phyloP scores from a whole-genome alignment of 257 asterid species.

The Leptodermis oblonga region DNA sequence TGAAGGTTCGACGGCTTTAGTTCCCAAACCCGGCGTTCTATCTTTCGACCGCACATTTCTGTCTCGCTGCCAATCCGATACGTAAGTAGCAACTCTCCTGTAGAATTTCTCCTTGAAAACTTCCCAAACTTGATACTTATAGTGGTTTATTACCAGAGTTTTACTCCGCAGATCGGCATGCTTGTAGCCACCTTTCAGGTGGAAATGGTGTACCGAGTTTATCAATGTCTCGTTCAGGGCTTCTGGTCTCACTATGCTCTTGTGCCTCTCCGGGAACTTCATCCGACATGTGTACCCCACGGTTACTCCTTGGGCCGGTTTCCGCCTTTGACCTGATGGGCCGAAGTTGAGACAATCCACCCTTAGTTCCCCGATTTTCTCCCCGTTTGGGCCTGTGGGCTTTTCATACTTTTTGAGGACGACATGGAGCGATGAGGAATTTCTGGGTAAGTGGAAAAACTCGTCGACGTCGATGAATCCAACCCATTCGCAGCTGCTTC shows the following conservation, averaged over 20 bases:
- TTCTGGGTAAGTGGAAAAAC: constrained; percentile 49
- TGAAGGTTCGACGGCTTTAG: constrained; percentile 58
- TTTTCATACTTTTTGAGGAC: constrained; percentile 19
- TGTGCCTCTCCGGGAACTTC: constrained; percentile 64
- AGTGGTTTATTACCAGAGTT: constrained; percentile 60
- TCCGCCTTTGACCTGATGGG: constrained; percentile 49
- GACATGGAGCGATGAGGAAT: constrained; percentile 17
- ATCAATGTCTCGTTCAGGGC: constrained; percentile 49
- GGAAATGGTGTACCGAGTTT: constrained; percentile 73
- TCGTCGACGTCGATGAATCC: constrained; percentile 83
- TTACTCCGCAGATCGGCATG: constrained; percentile 29
- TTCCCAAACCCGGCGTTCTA: constrained; percentile 75
- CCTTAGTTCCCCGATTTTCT: constrained; percentile 42
- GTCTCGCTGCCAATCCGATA: constrained; percentile 73
- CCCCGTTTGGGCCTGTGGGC: background rate
- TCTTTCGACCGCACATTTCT: constrained; percentile 60
- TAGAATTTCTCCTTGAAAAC: constrained; percentile 73
- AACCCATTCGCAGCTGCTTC: constrained; percentile 66
- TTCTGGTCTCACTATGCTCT: constrained; percentile 64
- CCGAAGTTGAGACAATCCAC: constrained; percentile 58
- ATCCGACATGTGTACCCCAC: constrained; percentile 71
- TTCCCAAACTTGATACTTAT: constrained; percentile 85
- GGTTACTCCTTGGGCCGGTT: constrained; percentile 52
- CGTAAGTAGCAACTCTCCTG: constrained; percentile 74
- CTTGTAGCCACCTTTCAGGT: constrained; percentile 35